Evolutionary conservation across 1,284 basidiomycete genomes (phyloP), one percentile per base, ranked within the genome.

Genomic region (Leucoagaricus sp.): DNA sequence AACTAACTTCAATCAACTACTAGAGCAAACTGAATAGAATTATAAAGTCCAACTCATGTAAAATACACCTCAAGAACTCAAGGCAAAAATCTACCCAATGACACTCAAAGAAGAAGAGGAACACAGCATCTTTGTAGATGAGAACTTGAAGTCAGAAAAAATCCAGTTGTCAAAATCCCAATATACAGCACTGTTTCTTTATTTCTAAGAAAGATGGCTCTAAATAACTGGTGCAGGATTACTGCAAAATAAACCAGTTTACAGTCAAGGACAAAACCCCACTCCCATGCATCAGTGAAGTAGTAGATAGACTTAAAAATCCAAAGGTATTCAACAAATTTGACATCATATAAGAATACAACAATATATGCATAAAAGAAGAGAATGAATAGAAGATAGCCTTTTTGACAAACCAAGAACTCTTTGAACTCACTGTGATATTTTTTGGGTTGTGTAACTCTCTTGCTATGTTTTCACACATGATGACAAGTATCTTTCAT

Each of bases 11-110:
- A n/a, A n/a, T n/a, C n/a, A n/a, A n/a, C n/a, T n/a, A n/a, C n/a
- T n/a, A n/a, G n/a, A n/a, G n/a, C n/a, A n/a, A n/a, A n/a, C n/a
- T 71, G 2, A 47, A 65, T 25, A 26, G 28, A 4, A 49, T 56
- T 47, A 65, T 60, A 48, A 65, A 67, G 50, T 61, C 46, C 19
- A 61, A n/a, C n/a, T n/a, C n/a, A n/a, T n/a, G n/a, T n/a, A n/a
- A n/a, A n/a, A n/a, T n/a, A n/a, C n/a, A n/a, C n/a, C n/a, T n/a
- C n/a, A n/a, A n/a, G n/a, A n/a, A n/a, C n/a, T n/a, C n/a, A n/a
- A n/a, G n/a, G n/a, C n/a, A n/a, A n/a, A n/a, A n/a, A n/a, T n/a
- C n/a, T n/a, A n/a, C n/a, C n/a, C n/a, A n/a, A n/a, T n/a, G n/a
- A n/a, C n/a, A n/a, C n/a, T n/a, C n/a, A n/a, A n/a, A n/a, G n/a